phyloP scores from a whole-genome alignment of 129 eudicot genomes.

The Flaveria ramosissima region DNA sequence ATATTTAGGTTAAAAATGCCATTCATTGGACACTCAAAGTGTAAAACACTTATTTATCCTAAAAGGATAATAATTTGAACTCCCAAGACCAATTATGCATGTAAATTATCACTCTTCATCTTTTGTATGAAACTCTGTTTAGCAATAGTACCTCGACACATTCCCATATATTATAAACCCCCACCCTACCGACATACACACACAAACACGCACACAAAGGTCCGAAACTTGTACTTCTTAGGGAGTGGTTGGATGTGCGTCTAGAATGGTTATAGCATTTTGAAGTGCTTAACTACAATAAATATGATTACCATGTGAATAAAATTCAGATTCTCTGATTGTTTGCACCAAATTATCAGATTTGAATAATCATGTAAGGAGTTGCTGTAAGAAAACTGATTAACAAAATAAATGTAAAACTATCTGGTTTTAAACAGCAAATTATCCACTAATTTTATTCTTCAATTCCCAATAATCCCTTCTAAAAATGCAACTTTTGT shows the following conservation, averaged over 20 bases:
- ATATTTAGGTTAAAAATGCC: background rate
- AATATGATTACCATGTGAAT: background rate
- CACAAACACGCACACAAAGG: background rate
- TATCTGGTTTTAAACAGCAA: background rate
- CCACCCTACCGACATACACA: background rate
- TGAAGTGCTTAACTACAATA: background rate
- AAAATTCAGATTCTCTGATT: background rate
- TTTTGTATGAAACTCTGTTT: too few relatives aligned
- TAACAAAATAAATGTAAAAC: background rate
- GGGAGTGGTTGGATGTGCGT: background rate
- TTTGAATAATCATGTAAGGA: background rate
- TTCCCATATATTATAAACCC: too few relatives aligned
- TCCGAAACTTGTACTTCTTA: background rate
- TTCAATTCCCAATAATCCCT: conserved; percentile 13
- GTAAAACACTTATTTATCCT: background rate
- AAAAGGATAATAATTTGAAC: too few relatives aligned
- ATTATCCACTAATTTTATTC: background rate
- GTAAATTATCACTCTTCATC: too few relatives aligned
- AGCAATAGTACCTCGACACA: too few relatives aligned
- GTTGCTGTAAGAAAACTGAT: background rate
- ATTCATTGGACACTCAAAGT: too few relatives aligned
- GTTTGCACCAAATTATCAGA: background rate
- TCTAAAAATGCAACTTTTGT: background rate
- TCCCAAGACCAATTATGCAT: too few relatives aligned
- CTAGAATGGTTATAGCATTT: background rate